Evolutionary conservation across 2,329 filamentous ascomycete species (phyloP).

Genomic region (Tolypocladium pustulatum): DNA sequence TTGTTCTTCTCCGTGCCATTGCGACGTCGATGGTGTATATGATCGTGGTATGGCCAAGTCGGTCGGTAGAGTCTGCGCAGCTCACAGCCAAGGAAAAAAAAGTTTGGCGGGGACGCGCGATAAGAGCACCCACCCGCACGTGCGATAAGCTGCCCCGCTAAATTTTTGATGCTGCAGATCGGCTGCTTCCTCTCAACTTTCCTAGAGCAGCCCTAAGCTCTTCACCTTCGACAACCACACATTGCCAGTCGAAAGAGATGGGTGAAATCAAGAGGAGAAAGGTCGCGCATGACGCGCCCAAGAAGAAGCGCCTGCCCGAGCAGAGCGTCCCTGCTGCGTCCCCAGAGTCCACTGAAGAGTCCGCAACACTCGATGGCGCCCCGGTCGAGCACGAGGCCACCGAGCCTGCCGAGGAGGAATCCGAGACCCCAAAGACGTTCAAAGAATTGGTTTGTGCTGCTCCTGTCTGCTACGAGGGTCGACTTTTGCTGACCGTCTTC

Average conservation of each 20-base stretch:
- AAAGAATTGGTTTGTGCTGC: constrained; percentile 44
- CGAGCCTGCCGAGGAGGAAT: constrained; percentile 19
- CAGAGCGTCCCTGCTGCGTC: constrained; percentile 4
- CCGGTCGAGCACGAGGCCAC: constrained; percentile 18
- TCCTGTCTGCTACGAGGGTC: too few relatives aligned
- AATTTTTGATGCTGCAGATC: constrained; percentile 13
- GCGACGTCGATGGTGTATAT: constrained; percentile 6
- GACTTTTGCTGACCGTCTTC: neutral
- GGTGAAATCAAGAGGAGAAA: constrained; percentile 30
- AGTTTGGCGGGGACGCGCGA: constrained; percentile 19
- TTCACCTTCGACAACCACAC: neutral
- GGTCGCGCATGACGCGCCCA: constrained; percentile 18
- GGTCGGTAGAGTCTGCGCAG: neutral
- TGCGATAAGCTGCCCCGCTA: constrained; percentile 22
- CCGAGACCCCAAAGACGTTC: constrained; percentile 46
- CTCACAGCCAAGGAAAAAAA: constrained; percentile 27
- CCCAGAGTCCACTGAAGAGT: constrained; percentile 18
- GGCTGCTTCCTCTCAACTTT: too few relatives aligned
- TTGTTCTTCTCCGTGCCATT: constrained; percentile 75
- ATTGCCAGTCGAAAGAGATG: constrained; percentile 13
- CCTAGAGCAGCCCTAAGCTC: neutral
- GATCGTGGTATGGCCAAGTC: neutral
- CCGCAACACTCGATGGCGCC: constrained; percentile 21
- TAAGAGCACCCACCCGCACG: constrained; percentile 20
- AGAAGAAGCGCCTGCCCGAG: constrained; percentile 6